Conservation (phyloP, 371 early-diverging fungal genomes). For the Mucor racemosus region DNA sequence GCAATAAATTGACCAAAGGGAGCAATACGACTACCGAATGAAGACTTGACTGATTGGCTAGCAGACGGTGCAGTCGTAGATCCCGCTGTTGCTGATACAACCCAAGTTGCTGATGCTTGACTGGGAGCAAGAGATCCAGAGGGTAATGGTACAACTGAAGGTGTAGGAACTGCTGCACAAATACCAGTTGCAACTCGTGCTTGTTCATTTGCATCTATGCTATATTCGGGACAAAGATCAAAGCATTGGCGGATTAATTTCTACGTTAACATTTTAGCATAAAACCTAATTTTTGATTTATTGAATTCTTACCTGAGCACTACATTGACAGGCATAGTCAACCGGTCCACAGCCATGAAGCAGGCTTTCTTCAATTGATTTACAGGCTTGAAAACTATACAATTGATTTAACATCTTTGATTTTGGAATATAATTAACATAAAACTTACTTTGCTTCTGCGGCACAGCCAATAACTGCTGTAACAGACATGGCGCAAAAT, state of each 20-base stretch:
- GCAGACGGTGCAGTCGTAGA: slow-evolving; percentile 15
- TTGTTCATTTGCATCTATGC: slow-evolving; percentile 30
- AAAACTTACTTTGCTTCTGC: slow-evolving; percentile 40
- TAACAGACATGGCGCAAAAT: slow-evolving; percentile 16
- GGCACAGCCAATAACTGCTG: slow-evolving; percentile 28
- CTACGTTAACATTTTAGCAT: slow-evolving; percentile 6
- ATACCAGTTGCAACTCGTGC: slow-evolving; percentile 28
- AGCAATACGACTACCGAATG: neutral
- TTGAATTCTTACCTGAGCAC: slow-evolving; percentile 25
- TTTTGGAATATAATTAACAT: neutral
- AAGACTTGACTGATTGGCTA: slow-evolving; percentile 7
- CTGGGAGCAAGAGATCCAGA: slow-evolving; percentile 4
- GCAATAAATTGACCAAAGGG: neutral
- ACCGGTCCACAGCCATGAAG: slow-evolving; percentile 29
- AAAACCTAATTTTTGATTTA: neutral
- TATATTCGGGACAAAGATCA: slow-evolving; percentile 37
- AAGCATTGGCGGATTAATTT: slow-evolving; percentile 36
- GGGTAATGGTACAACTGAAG: slow-evolving; percentile 11
- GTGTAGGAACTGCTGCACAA: slow-evolving; percentile 34
- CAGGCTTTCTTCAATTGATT: slow-evolving; percentile 25
- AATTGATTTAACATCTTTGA: neutral
- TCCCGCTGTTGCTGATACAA: slow-evolving; percentile 8
- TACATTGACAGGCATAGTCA: slow-evolving; percentile 39
- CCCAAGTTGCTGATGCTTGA: slow-evolving; percentile 9
- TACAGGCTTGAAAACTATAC: slow-evolving; percentile 37